Evolutionary conservation across 129 eudicot species (phyloP).

Genomic region (Apium graveolens): DNA sequence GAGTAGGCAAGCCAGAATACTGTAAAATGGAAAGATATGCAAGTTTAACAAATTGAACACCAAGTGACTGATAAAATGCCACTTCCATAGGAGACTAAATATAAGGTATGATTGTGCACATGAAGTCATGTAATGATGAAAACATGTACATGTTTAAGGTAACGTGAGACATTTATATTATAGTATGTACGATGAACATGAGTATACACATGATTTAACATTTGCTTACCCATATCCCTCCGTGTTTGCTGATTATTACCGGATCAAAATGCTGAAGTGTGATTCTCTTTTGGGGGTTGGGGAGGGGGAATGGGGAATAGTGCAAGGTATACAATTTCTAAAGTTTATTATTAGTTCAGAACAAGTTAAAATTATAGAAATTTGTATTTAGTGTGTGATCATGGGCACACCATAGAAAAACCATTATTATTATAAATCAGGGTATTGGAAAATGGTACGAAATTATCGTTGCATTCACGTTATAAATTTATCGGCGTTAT

Average conservation of each 20-base stretch:
- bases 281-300: background rate
- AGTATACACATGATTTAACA: background rate
- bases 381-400: too few species aligned
- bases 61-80: constrained; percentile 40
- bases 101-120: background rate
- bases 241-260: background rate
- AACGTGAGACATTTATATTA: background rate
- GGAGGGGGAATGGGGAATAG: too few species aligned
- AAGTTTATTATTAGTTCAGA: too few species aligned
- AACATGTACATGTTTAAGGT: too few species aligned
- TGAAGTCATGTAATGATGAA: background rate
- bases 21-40: background rate
- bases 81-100: background rate
- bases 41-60: constrained; percentile 3
- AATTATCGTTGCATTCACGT: too few species aligned
- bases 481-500: too few species aligned
- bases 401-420: too few species aligned
- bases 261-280: background rate
- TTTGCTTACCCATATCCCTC: background rate
- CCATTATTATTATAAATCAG: too few species aligned
- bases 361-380: too few species aligned
- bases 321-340: too few species aligned
- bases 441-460: too few species aligned
- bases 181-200: background rate
- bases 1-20: background rate